phyloP scores from a whole-genome alignment of 345 rosid genomes.

The Eucalyptus erythrocorys region DNA sequence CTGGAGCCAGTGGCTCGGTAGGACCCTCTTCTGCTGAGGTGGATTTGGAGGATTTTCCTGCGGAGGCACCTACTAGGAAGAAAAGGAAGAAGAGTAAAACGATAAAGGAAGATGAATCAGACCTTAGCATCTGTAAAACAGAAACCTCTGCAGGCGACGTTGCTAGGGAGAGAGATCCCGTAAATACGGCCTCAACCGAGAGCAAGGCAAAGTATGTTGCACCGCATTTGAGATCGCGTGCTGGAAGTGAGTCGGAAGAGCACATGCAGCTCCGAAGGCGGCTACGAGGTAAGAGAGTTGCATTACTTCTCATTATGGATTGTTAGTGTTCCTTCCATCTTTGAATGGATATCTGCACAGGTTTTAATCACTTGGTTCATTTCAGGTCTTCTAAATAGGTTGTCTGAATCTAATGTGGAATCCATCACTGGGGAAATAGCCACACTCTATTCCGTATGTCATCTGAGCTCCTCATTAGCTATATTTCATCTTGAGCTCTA shows the following conservation, averaged over 20 bases:
- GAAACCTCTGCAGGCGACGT: conserved; percentile 7
- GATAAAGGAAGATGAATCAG: background rate
- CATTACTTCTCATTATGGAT: background rate
- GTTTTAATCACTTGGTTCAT: conserved; percentile 1
- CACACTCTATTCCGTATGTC: conserved; percentile 49
- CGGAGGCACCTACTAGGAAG: conserved; percentile 6
- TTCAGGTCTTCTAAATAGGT: conserved; percentile 77
- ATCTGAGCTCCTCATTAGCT: background rate
- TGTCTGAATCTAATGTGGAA: conserved; percentile 85
- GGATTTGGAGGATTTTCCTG: background rate
- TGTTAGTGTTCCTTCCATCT: background rate
- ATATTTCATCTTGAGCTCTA: background rate
- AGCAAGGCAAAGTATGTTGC: conserved; percentile 48
- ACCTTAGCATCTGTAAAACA: background rate
- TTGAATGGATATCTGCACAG: background rate
- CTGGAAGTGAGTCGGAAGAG: conserved; percentile 58
- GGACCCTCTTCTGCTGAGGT: background rate
- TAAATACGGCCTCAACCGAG: conserved; percentile 1
- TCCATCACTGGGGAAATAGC: conserved; percentile 71
- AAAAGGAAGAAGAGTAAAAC: conserved; percentile 28
- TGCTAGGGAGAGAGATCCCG: conserved; percentile 9
- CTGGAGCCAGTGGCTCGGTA: background rate
- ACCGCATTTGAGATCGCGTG: conserved; percentile 55
- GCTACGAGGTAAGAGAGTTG: conserved; percentile 50
- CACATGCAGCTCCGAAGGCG: conserved; percentile 51